Percentiles rank a stretch among this genome's conserved stretches.
Evolutionary conservation across 176 grass and related monocot species (phyloP).

Genomic region (Juncus inflexus): DNA sequence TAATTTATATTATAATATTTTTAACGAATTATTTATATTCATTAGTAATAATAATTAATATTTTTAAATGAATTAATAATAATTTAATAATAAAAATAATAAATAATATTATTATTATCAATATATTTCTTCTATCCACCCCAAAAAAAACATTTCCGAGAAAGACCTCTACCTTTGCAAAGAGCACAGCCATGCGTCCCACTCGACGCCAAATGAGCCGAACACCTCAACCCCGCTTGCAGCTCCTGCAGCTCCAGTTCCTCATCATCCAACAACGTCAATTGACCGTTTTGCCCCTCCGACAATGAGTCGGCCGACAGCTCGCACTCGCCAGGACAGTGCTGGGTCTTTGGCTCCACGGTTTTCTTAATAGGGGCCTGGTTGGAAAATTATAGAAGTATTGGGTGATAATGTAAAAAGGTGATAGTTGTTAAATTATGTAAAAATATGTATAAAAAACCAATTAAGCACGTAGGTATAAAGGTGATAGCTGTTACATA

Average conservation of each 20-base stretch:
- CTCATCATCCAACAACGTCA: constrained; percentile 75
- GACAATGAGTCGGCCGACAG: constrained; percentile 58
- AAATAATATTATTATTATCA: too few relatives aligned
- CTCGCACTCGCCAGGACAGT: constrained; percentile 50
- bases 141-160: background rate
- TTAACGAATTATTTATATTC: too few relatives aligned
- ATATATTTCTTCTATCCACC: too few relatives aligned
- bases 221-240: constrained; percentile 88
- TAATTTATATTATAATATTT: too few relatives aligned
- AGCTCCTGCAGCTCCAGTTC: constrained; percentile 87
- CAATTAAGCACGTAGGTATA: too few relatives aligned
- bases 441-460: too few relatives aligned
- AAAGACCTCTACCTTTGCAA: constrained; percentile 72
- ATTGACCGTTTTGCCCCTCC: constrained; percentile 43
- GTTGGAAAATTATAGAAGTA: background rate
- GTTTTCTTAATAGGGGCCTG: constrained; percentile 54
- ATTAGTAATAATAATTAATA: too few relatives aligned
- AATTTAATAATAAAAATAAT: background rate
- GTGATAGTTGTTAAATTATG: too few relatives aligned
- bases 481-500: too few relatives aligned
- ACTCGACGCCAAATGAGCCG: constrained; percentile 85
- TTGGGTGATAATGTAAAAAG: background rate
- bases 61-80: too few relatives aligned
- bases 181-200: constrained; percentile 78
- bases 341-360: constrained; percentile 21